Percentiles rank a stretch among this genome's conserved stretches.
Conservation (phyloP, 202 grass and related monocot genomes). For the Setaria italica region DNA sequence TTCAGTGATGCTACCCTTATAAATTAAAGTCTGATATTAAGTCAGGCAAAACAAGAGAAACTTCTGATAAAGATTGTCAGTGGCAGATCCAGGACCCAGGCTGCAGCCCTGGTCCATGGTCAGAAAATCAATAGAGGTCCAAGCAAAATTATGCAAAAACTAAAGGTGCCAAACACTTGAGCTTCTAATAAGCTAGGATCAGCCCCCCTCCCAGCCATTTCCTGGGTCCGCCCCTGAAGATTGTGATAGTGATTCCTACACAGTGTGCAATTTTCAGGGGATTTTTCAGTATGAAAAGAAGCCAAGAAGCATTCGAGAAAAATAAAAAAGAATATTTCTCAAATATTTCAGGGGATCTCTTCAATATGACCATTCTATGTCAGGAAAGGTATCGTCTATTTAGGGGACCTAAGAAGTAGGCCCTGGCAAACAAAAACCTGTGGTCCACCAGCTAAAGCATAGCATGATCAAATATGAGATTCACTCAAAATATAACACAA, state of each 20-base stretch:
- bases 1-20: not conserved
- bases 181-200: no score
- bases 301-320: not conserved
- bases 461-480: not conserved
- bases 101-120: no score
- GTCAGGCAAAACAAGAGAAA: not conserved
- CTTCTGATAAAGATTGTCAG: no score
- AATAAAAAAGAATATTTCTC: not conserved
- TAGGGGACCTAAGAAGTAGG: not conserved
- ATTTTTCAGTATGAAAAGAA: constrained; percentile 15
- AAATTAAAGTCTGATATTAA: not conserved
- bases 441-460: not conserved
- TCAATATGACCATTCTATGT: not conserved
- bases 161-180: no score
- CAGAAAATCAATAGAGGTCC: no score
- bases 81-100: no score
- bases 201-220: no score
- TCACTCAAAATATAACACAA: not conserved
- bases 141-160: no score
- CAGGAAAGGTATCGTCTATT: not conserved
- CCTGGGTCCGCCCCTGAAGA: not conserved
- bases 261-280: not conserved
- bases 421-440: not conserved
- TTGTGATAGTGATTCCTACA: not conserved
- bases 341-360: not conserved